Base-by-base conservation (phyloP, 257 asterid species). In the Agastache rugosa region DNA sequence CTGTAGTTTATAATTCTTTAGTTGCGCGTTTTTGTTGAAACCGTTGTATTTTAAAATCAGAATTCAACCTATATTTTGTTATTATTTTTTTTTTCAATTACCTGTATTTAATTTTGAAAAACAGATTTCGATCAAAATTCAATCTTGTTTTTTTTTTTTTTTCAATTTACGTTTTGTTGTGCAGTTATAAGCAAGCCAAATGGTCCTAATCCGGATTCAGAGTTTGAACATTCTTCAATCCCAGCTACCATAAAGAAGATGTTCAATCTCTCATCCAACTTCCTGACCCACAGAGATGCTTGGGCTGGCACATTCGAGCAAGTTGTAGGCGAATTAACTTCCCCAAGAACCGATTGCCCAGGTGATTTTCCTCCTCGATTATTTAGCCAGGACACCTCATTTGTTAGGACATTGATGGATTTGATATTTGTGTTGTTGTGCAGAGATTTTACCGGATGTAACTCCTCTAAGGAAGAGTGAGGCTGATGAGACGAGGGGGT, bases 231-330 rank as follows among this genome's bases (percentile, higher is more conserved):
- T 74, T 91, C 97, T 14, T 87, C 97, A 19, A 82, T 90, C 67
- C 93, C 97, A 19, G 97, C 97, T 6, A 89, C 96, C 19, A 86
- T 91, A 61, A 91, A 89, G 87, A 89, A 85, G 80, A 78, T 91
- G 23, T 91, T 89, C 77, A 91, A 89, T 63, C 90, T 91, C 16
- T 78, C 88, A 16, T 87, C 96, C 14, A 88, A 88, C 73, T 91
- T 87, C 81, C 69, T 89, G 51, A 91, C 96, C 9, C 96, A 91
- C 54, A 89, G 97, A 78, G 97, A 91, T 55, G 93, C 96, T 75
- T 91, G 97, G 97, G 96, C 92, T 2, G 94, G 92, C 78, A 89
- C 97, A 5, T 91, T 91, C 50, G 97, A 91, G 75, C 96, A 88
- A 29, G 92, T 91, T 4, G 85, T 86, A 0, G 83, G 83, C 15